Evolutionary conservation across 139 green algal species (phyloP), one percentile per base, ranked within the genome.

Genomic region (Tetraselmis striata): DNA sequence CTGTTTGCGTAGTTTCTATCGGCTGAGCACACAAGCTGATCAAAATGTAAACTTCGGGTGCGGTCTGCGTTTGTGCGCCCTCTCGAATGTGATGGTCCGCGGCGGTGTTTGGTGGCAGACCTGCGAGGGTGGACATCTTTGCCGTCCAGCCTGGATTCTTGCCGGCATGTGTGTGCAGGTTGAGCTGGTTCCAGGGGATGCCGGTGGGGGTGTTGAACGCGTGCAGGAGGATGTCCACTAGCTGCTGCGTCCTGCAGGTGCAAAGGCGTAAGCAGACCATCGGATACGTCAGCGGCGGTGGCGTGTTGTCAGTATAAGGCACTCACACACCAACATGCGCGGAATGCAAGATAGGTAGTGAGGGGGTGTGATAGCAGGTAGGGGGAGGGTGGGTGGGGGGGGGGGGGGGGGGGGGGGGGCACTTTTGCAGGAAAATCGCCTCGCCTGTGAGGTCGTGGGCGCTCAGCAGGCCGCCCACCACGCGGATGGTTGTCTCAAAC

Each of bases 201-300:
- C 94, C 91, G 0, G 77, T 89, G 25, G 83, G 84, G 0, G 92
- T 95, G 84, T 95, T 84, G 83, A 94, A 97, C 0, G 92, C 93
- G 1, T 88, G 85, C 81, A 95, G 31, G 30, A 98, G 77, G 1
- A 79, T 80, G 23, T 90, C 79, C 1, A 77, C 88, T n/a, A 95
- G 81, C 59, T 91, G 79, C 79, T 82, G 45, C 1, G 85, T 83
- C 77, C 89, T 92, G 81, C 83, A 45, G 0, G 88, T 25, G 31
- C 86, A 83, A 86, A 84, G 18, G 45, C 29, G 18, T 18, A 67
- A 67, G 45, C 45, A 18, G 45, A 67, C 11, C n/a, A n/a, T n/a
- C n/a, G n/a, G n/a, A n/a, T n/a, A n/a, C n/a, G n/a, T n/a, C n/a
- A n/a, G n/a, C n/a, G n/a, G n/a, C n/a, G n/a, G 45, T 67, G 45